Evolutionary conservation across 306 rosid genomes (phyloP).

Genomic region (Quercus rubra): DNA sequence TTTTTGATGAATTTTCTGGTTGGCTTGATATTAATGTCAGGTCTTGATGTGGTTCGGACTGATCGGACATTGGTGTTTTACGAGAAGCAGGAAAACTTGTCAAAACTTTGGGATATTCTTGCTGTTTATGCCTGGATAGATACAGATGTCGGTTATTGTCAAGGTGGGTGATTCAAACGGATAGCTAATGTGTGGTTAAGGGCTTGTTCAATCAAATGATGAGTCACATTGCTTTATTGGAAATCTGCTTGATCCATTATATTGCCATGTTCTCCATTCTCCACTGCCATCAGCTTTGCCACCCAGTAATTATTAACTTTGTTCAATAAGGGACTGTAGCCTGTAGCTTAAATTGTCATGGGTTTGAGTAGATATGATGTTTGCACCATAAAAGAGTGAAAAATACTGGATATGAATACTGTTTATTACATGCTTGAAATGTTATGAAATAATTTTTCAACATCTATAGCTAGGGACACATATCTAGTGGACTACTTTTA

Average conservation of each 20-base stretch:
- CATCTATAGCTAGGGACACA: neutral
- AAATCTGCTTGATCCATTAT: neutral
- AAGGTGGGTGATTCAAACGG: conserved; percentile 56
- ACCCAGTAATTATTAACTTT: neutral
- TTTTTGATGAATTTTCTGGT: conserved; percentile 6
- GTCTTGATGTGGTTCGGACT: conserved; percentile 97
- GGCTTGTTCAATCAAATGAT: neutral
- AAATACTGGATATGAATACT: neutral
- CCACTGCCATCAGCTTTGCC: neutral
- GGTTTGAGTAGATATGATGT: neutral
- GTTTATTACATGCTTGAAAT: neutral
- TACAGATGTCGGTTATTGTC: conserved; percentile 90
- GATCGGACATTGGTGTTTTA: conserved; percentile 95
- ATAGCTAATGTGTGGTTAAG: conserved; percentile 6
- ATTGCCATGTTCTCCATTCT: neutral
- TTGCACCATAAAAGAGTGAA: neutral
- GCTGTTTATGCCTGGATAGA: conserved; percentile 97
- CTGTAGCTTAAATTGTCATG: neutral
- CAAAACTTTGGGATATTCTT: conserved; percentile 97
- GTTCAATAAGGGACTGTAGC: neutral
- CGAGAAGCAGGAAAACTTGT: conserved; percentile 81
- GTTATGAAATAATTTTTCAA: neutral
- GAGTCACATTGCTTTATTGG: neutral
- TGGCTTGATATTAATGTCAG: conserved; percentile 41
- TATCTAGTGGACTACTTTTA: neutral